Base-by-base conservation (phyloP, 441 rosid genomes). In the Adansonia madagascariensis region DNA sequence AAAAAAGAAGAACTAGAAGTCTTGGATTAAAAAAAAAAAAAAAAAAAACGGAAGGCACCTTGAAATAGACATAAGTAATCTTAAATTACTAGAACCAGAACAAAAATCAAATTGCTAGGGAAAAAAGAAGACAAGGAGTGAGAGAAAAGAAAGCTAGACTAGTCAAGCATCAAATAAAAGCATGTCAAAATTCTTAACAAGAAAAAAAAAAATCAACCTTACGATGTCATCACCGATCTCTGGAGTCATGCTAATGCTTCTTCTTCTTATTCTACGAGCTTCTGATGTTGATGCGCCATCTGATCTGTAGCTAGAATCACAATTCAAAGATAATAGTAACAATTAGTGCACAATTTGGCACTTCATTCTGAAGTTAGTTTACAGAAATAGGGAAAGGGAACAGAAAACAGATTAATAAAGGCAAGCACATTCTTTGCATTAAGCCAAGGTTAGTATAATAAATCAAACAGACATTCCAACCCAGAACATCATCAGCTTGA, bases 161-260 rank as follows among this genome's bases (percentile, higher is more conserved):
- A 50, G 56, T 12, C 41, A 31, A 71, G 49, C 49, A 71, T 71
- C 3, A 17, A 24, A 31, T 8, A 71, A 52, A 71, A 53, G 49
- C 22, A 71, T 52, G 61, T 8, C 46, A 52, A 35, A 53, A 41
- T 35, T 49, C 65, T 72, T 41, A 71, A 84, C 44, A 75, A 71
- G 78, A 71, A 49, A 85, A n/a, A 85, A 85, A 85, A 85, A 69
- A 39, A 84, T 77, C 88, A 87, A 97, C 99, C 98, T 97, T 81
- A 91, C 99, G 46, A 97, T 97, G 85, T 97, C 98, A 89, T 97
- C 99, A 56, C 99, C 98, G 83, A 97, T 97, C 88, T 94, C 97
- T 11, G 98, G 98, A 78, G 99, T 94, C 83, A 97, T 93, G 82
- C 99, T 97, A 73, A 92, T 89, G 90, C 99, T 97, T 87, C 99